Evolutionary conservation across 164 flowering plant species (phyloP).

Genomic region (Tetrastigma voinierianum): DNA sequence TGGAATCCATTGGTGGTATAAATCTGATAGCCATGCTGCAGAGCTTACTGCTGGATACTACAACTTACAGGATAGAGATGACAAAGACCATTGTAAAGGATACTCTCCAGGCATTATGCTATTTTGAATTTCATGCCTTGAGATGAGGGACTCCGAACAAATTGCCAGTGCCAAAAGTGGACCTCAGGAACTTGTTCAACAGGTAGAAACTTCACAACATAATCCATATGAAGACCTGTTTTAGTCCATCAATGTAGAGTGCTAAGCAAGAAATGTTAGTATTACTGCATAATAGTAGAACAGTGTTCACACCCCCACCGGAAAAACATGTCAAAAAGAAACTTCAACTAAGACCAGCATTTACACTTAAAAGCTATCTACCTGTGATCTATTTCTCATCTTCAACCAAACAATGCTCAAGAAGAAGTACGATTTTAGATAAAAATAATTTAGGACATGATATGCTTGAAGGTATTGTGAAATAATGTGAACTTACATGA

Average conservation of each 20-base stretch:
- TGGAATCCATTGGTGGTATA: slow-evolving; percentile 94
- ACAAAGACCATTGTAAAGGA: slow-evolving; percentile 74
- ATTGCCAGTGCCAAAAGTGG: slow-evolving; percentile 50
- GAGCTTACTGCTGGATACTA: slow-evolving; percentile 84
- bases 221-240: background rate
- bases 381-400: no score
- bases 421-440: background rate
- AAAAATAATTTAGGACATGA: background rate
- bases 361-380: no score
- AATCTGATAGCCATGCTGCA: slow-evolving; percentile 62
- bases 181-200: slow-evolving; percentile 86
- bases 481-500: background rate
- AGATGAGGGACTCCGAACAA: slow-evolving; percentile 79
- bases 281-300: background rate
- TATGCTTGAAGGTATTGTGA: no score
- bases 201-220: slow-evolving; percentile 38
- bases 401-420: no score
- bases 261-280: background rate
- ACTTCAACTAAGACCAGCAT: no score
- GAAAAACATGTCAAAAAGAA: no score
- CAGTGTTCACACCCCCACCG: no score
- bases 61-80: slow-evolving; percentile 69
- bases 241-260: background rate
- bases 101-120: slow-evolving; percentile 69
- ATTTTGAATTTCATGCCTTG: slow-evolving; percentile 75